Conservation (phyloP, 768 basidiomycete genomes). For the Mycena crocata region DNA sequence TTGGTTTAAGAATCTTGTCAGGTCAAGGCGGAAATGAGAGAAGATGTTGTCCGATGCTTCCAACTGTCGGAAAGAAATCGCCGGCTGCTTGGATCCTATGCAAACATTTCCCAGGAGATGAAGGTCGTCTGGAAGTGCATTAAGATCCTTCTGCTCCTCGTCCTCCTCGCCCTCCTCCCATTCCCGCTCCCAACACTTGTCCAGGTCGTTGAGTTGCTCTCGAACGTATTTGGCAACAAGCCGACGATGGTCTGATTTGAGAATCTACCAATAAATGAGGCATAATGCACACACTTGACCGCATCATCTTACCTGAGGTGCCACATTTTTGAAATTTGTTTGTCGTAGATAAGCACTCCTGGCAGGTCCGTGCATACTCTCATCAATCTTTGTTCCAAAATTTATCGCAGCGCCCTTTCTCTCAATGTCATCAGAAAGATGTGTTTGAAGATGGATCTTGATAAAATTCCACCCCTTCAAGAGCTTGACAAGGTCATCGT, state of each 20-base stretch:
- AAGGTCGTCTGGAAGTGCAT: not conserved
- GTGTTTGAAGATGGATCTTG: slow-evolving; percentile 47
- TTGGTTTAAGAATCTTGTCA: not conserved
- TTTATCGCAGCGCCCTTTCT: slow-evolving; percentile 44
- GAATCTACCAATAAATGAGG: not conserved
- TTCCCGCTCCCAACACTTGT: not conserved
- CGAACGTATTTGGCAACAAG: not conserved
- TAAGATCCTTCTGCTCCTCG: not conserved
- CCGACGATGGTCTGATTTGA: not conserved
- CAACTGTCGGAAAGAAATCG: not conserved
- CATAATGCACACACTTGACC: not conserved
- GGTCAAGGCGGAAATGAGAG: not conserved
- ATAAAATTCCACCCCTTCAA: slow-evolving; percentile 49
- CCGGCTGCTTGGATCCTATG: not conserved
- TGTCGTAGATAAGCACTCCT: slow-evolving; percentile 40
- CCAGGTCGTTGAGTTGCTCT: not conserved
- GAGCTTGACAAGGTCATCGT: not conserved
- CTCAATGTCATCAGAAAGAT: slow-evolving; percentile 47
- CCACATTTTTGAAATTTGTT: slow-evolving; percentile 50
- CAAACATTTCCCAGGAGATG: not conserved
- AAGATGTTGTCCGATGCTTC: not conserved
- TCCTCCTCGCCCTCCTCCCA: not conserved
- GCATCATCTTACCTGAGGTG: slow-evolving; percentile 39
- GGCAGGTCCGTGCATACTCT: slow-evolving; percentile 43
- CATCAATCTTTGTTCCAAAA: slow-evolving; percentile 46